Conservation (phyloP, 495 filamentous ascomycete genomes). For the Trichoderma virens region DNA sequence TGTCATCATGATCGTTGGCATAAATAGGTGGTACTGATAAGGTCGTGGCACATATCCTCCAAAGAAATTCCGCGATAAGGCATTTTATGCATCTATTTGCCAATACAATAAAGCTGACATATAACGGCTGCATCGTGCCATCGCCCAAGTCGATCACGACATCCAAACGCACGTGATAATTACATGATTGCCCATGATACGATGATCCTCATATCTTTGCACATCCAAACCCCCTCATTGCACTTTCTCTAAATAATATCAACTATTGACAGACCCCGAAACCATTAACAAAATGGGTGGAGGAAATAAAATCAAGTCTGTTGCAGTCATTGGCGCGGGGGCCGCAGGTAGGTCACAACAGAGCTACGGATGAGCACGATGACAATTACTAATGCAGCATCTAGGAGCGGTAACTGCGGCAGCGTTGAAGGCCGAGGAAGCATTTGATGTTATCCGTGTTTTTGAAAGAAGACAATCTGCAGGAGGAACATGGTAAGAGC, state of each 20-base stretch:
- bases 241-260: background rate
- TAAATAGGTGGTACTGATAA: too few species aligned
- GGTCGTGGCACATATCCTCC: background rate
- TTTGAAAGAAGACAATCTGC: slow-evolving; percentile 39
- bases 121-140: background rate
- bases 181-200: background rate
- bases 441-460: slow-evolving; percentile 40
- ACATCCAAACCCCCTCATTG: background rate
- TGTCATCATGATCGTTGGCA: too few species aligned
- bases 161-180: slow-evolving; percentile 5
- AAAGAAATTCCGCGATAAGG: background rate
- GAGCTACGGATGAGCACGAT: background rate
- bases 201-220: background rate
- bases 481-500: slow-evolving; percentile 41
- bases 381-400: slow-evolving; percentile 10
- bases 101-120: background rate
- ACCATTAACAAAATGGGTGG: slow-evolving; percentile 14
- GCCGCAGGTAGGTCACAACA: slow-evolving; percentile 31
- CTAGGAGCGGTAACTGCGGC: slow-evolving; percentile 37
- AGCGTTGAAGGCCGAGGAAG: slow-evolving; percentile 39
- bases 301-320: slow-evolving; percentile 31
- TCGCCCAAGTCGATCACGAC: slow-evolving; percentile 7
- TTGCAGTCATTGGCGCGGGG: slow-evolving; percentile 45
- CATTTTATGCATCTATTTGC: background rate
- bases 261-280: background rate